Percentiles rank a stretch among this genome's conserved stretches.
Evolutionary conservation across 495 filamentous ascomycete species (phyloP).

Genomic region (Friedmanniomyces simplex): DNA sequence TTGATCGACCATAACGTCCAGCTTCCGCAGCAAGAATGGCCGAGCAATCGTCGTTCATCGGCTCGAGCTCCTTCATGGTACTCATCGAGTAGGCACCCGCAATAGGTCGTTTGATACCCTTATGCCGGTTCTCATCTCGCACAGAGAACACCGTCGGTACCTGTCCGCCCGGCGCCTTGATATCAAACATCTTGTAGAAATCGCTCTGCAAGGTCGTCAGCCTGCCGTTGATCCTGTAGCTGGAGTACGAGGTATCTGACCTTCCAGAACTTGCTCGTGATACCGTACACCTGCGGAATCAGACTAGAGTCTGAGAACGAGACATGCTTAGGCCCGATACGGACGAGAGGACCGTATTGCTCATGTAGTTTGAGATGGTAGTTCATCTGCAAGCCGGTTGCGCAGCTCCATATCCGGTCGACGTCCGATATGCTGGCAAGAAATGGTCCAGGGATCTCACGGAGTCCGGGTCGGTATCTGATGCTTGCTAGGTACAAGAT

Average conservation of each 20-base stretch:
- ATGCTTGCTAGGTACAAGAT: background rate
- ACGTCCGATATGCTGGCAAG: constrained; percentile 32
- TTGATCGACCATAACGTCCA: constrained; percentile 28
- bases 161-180: constrained; percentile 5
- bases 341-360: constrained; percentile 44
- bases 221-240: background rate
- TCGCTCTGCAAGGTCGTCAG: constrained; percentile 25
- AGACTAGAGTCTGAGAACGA: constrained; percentile 32
- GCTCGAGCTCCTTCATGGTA: constrained; percentile 31
- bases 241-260: background rate
- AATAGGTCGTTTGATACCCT: constrained; percentile 34
- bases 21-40: constrained; percentile 27
- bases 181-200: constrained; percentile 34
- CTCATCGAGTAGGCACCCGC: constrained; percentile 33
- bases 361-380: constrained; percentile 37
- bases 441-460: constrained; percentile 39
- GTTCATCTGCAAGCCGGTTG: constrained; percentile 13
- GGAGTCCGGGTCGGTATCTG: constrained; percentile 14
- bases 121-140: constrained; percentile 36
- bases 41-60: constrained; percentile 26
- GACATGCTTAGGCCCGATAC: constrained; percentile 46
- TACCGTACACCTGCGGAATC: constrained; percentile 10
- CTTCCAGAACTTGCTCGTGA: constrained; percentile 12
- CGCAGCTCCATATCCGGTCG: constrained; percentile 23
- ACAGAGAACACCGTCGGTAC: constrained; percentile 10